Evolutionary conservation across 169 alveolate species (phyloP).

Genomic region (Eimeria necatrix): DNA sequence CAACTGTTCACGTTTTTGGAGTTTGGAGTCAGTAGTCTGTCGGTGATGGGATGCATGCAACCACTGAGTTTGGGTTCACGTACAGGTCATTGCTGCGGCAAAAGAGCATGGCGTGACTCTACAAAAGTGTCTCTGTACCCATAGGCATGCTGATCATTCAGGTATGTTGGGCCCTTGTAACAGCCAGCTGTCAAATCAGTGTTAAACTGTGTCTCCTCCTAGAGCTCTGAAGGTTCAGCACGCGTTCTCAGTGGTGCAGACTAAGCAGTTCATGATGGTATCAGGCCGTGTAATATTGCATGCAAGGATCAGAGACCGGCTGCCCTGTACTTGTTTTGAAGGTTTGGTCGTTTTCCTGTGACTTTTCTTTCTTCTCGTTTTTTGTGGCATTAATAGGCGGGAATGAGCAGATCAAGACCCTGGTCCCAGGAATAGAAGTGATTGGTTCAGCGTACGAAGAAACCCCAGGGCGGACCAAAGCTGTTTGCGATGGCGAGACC

Average conservation of each 20-base stretch:
- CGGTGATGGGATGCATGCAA: neutral
- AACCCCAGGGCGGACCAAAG: constrained; percentile 92
- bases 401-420: constrained; percentile 86
- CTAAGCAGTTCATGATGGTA: too few species aligned
- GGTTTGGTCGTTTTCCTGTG: neutral
- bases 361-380: neutral
- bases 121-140: constrained; percentile 87
- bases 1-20: neutral
- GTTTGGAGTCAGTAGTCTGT: neutral
- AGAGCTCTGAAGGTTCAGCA: too few species aligned
- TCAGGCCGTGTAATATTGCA: too few species aligned
- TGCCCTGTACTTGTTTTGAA: too few species aligned
- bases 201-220: too few species aligned
- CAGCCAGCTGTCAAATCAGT: too few species aligned
- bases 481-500: constrained; percentile 88
- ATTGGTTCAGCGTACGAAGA: constrained; percentile 93
- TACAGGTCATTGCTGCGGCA: constrained; percentile 80
- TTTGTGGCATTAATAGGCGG: constrained; percentile 87
- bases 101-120: constrained; percentile 82
- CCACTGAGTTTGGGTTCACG: neutral
- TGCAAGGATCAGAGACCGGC: too few species aligned
- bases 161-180: neutral
- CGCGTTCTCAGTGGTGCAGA: too few species aligned
- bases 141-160: constrained; percentile 92
- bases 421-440: constrained; percentile 88